These are phyloP conservation scores for Gonapodya prolifera DNA, from an alignment of 192 early-diverging fungal species.

Conservation along the genomic window DNA sequence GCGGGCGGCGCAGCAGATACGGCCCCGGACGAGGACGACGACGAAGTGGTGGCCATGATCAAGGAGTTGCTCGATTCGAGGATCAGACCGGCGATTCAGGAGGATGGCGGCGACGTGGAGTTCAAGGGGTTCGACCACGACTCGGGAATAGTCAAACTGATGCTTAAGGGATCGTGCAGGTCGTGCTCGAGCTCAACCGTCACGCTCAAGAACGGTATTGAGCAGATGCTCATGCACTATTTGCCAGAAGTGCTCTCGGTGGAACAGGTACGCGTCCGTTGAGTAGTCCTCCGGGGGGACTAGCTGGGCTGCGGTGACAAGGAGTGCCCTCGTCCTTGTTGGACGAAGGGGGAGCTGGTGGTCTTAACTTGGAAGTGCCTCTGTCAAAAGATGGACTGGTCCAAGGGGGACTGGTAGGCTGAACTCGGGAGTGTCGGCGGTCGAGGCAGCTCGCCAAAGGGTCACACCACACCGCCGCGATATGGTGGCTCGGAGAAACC, in stretches of 20 bases:
- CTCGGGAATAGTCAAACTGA: conserved; percentile 75
- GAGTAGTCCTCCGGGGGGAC: too few species aligned
- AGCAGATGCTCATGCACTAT: conserved; percentile 99
- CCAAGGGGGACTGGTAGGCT: too few species aligned
- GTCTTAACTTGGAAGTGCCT: too few species aligned
- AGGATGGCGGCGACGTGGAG: conserved; percentile 98
- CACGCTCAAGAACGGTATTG: conserved; percentile 97
- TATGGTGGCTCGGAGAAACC: too few species aligned
- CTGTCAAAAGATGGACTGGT: too few species aligned
- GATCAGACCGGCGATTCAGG: conserved; percentile 84
- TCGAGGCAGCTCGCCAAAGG: too few species aligned
- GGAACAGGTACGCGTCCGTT: conserved; percentile 51
- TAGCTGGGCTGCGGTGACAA: too few species aligned
- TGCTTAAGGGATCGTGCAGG: conserved; percentile 88
- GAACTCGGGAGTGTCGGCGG: too few species aligned
- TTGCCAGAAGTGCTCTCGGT: conserved; percentile 83
- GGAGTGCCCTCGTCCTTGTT: too few species aligned
- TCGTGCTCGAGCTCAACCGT: conserved; percentile 80
- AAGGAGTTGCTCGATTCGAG: conserved; percentile 95
- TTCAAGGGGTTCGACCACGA: conserved; percentile 75
- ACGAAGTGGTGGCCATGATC: conserved; percentile 92
- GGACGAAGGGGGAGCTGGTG: too few species aligned
- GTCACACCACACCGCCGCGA: too few species aligned
- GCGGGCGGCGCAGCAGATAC: conserved; percentile 38
- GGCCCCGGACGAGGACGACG: conserved; percentile 61